Evolutionary conservation across 2,329 filamentous ascomycete genomes (phyloP).

Genomic region (Pyricularia pennisetigena): DNA sequence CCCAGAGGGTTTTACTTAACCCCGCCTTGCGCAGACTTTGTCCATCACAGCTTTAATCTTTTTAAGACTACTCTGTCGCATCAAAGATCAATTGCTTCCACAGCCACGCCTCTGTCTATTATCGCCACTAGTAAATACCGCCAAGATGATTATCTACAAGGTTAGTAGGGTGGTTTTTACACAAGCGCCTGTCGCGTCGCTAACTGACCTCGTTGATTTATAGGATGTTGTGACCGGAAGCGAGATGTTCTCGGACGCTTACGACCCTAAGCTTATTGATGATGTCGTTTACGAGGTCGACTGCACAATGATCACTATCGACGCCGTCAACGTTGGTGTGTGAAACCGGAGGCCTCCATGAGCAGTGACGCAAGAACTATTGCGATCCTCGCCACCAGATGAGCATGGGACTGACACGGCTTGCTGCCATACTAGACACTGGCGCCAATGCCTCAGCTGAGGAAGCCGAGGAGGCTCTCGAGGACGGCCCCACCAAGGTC

Average conservation of each 20-base stretch:
- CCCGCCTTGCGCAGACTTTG: constrained; percentile 3
- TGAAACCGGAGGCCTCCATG: constrained; percentile 13
- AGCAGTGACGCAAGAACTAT: background rate
- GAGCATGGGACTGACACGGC: constrained; percentile 6
- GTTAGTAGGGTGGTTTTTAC: constrained; percentile 28
- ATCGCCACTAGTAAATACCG: constrained; percentile 20
- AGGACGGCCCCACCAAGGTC: constrained; percentile 63
- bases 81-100: background rate
- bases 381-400: background rate
- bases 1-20: background rate
- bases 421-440: constrained; percentile 45
- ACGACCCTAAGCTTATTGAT: constrained; percentile 71
- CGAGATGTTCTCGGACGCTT: constrained; percentile 96
- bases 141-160: constrained; percentile 67
- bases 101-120: constrained; percentile 7
- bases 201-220: constrained; percentile 9
- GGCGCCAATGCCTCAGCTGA: constrained; percentile 97
- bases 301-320: constrained; percentile 81
- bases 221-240: constrained; percentile 85
- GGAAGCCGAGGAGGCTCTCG: constrained; percentile 66
- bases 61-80: background rate
- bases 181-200: background rate
- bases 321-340: constrained; percentile 62
- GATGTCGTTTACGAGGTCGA: constrained; percentile 81
- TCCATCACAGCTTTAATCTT: constrained; percentile 2